These are phyloP conservation scores for Starmerella etchellsii DNA, from an alignment of 805 yeast genomes.

Conservation along the genomic window DNA sequence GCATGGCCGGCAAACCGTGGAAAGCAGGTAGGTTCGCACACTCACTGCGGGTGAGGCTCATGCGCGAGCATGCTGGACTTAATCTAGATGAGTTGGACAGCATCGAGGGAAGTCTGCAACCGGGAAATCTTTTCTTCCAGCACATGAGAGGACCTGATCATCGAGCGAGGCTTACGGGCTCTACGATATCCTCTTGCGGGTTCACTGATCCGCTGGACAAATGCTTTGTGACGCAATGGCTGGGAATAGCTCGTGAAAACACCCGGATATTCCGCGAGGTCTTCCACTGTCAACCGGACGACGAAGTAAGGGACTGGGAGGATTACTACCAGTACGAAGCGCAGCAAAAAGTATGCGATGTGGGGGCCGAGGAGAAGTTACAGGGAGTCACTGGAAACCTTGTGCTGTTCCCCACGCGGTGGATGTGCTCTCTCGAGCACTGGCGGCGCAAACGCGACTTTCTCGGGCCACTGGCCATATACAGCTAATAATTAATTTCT, in stretches of 20 bases:
- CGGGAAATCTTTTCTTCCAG: slow-evolving; percentile 14
- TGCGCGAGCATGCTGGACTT: slow-evolving; percentile 95
- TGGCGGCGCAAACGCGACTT: too few relatives aligned
- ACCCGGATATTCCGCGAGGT: slow-evolving; percentile 69
- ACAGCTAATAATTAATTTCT: too few relatives aligned
- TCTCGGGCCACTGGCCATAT: too few relatives aligned
- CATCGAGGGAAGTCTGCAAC: slow-evolving; percentile 17
- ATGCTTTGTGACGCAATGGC: slow-evolving; percentile 84
- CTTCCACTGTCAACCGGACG: slow-evolving; percentile 92
- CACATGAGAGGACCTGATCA: slow-evolving; percentile 19
- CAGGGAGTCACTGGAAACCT: slow-evolving; percentile 70
- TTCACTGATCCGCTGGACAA: slow-evolving; percentile 78
- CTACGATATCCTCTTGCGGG: slow-evolving; percentile 66
- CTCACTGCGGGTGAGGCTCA: slow-evolving; percentile 72
- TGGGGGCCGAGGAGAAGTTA: slow-evolving; percentile 53
- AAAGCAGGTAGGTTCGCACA: slow-evolving; percentile 81
- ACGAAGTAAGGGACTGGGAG: slow-evolving; percentile 76
- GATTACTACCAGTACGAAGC: slow-evolving; percentile 61
- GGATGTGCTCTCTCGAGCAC: too few relatives aligned
- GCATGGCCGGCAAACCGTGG: slow-evolving; percentile 73
- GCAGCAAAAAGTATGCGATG: slow-evolving; percentile 28
- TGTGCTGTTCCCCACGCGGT: slow-evolving; percentile 82
- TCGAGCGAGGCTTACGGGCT: slow-evolving; percentile 28
- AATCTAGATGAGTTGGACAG: slow-evolving; percentile 32
- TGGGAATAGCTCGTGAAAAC: slow-evolving; percentile 61